These are phyloP conservation scores for Aspergillus carlsbadensis DNA, from an alignment of 495 filamentous ascomycete species.

Conservation along the genomic window DNA sequence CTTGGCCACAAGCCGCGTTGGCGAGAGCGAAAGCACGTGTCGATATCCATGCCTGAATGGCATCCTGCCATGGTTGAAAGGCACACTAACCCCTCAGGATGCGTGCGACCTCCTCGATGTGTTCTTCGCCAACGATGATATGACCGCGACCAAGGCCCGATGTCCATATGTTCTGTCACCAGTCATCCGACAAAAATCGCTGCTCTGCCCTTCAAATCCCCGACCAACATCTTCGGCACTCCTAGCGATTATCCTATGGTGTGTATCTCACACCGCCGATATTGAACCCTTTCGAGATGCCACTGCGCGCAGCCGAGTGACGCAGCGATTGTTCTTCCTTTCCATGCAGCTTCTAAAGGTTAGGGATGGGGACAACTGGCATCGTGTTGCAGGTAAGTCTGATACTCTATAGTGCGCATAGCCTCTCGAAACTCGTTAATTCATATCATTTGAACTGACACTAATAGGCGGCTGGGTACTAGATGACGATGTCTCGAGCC, in stretches of 20 bases:
- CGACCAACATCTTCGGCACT: constrained; percentile 35
- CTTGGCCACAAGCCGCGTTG: not conserved
- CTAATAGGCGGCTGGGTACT: not conserved
- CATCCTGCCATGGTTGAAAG: constrained; percentile 37
- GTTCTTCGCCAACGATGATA: constrained; percentile 41
- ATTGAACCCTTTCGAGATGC: constrained; percentile 28
- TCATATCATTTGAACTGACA: not conserved
- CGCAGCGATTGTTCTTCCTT: constrained; percentile 29
- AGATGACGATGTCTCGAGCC: not conserved
- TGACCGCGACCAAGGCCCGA: constrained; percentile 31
- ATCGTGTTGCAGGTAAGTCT: not conserved
- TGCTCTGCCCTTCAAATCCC: constrained; percentile 32
- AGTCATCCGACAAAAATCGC: constrained; percentile 36
- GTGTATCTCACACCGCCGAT: constrained; percentile 39
- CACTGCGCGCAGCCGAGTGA: constrained; percentile 26
- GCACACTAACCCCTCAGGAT: constrained; percentile 38
- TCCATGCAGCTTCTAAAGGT: constrained; percentile 22
- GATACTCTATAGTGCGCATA: too few relatives aligned
- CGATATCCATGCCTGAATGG: constrained; percentile 23
- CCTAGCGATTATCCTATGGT: constrained; percentile 39
- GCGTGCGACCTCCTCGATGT: constrained; percentile 52
- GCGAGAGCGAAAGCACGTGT: not conserved
- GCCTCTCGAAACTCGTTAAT: too few relatives aligned
- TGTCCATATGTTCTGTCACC: constrained; percentile 40
- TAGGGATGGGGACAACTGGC: constrained; percentile 23